Evolutionary conservation across 1,284 basidiomycete genomes (phyloP), one percentile per base, ranked within the genome.

Genomic region (Somion occarium): DNA sequence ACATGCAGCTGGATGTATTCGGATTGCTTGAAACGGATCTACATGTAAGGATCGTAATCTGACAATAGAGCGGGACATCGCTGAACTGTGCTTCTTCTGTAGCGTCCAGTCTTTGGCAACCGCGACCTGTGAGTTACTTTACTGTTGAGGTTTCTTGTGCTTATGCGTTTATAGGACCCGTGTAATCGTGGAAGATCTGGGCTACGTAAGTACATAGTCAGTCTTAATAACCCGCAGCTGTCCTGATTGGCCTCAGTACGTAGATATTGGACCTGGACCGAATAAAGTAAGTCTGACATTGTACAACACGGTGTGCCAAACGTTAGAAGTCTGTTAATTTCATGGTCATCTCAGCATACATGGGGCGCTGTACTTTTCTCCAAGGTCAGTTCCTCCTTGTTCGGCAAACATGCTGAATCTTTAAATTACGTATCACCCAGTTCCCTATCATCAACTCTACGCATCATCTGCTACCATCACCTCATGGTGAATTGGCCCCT

Each of bases 371-470:
- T 78, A 3, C 73, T 95, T 2, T 70, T 95, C 3, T 91, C 90
- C 7, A 94, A 94, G 73, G 87, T 80, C 56, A 46, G 61, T 41
- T 41, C 19, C 51, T 9, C 9, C 9, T 19, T 18, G 7, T 19
- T 5, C 18, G 9, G 7, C 39, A 18, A 41, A 18, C 7, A 41
- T 7, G 9, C 13, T 5, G 39, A 9, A 9, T 22, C 18, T 18
- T 18, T 7, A 18, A 7, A 41, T 9, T 22, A 19, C 19, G 39
- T 18, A 9, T 5, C 9, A 7, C 9, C 3, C 53, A 90, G 82
- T 97, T 93, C 71, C 93, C 94, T 0, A 97, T 98, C 65, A 75
- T 97, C 61, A 87, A 88, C 61, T 90, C 91, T 2, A 88, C 84
- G 3, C 93, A 97, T 63, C 91, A 96, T 64, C 77, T 97, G 2